These are phyloP conservation scores for Pilaira anomala DNA, from an alignment of 192 early-diverging fungal genomes.

Conservation along the genomic window DNA sequence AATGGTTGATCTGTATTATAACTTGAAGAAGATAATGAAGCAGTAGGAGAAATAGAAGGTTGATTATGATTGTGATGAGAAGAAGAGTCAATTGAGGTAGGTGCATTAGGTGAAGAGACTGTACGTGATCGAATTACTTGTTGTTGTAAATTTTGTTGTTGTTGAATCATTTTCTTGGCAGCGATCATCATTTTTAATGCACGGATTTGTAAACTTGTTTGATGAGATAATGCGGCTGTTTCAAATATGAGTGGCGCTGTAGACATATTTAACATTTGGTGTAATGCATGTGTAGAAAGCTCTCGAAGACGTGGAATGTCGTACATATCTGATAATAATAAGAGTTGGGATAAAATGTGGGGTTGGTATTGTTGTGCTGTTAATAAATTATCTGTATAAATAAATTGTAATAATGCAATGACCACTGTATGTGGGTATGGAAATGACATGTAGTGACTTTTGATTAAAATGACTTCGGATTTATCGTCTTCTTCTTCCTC, in stretches of 20 bases:
- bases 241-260: constrained; percentile 69
- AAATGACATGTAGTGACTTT: constrained; percentile 36
- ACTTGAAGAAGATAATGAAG: constrained; percentile 12
- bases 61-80: too few species aligned
- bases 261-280: constrained; percentile 58
- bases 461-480: constrained; percentile 3
- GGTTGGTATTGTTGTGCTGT: constrained; percentile 65
- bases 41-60: constrained; percentile 5
- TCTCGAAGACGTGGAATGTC: constrained; percentile 56
- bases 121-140: constrained; percentile 5
- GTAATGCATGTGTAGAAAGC: constrained; percentile 55
- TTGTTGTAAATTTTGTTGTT: constrained; percentile 39
- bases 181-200: constrained; percentile 57
- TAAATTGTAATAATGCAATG: constrained; percentile 60
- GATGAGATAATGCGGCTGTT: constrained; percentile 62
- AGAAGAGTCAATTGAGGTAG: neutral
- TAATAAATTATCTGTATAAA: constrained; percentile 67
- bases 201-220: constrained; percentile 62
- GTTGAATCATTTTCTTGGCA: constrained; percentile 56
- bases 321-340: constrained; percentile 63
- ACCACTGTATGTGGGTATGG: constrained; percentile 52
- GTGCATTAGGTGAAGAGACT: neutral
- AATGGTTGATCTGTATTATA: neutral
- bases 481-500: neutral
- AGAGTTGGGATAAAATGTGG: constrained; percentile 60